A percentile compares a stretch with the other conserved stretches of the same genome.
These are phyloP conservation scores for Oryza punctata DNA, from an alignment of 176 grass and related monocot genomes.

Conservation along the genomic window DNA sequence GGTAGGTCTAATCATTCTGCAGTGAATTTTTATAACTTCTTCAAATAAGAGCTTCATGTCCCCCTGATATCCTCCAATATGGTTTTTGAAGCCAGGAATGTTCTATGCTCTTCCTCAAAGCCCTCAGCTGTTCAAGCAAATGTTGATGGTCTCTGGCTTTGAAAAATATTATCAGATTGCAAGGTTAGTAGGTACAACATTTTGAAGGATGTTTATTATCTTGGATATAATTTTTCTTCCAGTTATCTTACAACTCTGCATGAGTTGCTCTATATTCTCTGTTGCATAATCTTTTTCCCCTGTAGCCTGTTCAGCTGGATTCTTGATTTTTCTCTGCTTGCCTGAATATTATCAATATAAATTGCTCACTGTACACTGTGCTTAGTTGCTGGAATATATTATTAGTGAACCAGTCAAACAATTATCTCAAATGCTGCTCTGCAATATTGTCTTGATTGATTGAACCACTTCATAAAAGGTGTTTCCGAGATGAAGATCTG, in stretches of 20 bases:
- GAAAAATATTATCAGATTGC: conserved; percentile 99
- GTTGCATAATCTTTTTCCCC: not conserved
- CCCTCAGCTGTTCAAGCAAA: conserved; percentile 99
- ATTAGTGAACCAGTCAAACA: conserved; percentile 19
- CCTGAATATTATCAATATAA: conserved; percentile 5
- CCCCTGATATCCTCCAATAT: conserved; percentile 46
- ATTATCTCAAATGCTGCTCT: conserved; percentile 7
- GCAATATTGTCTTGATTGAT: conserved; percentile 10
- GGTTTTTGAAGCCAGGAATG: conserved; percentile 95
- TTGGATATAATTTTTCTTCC: conserved; percentile 18
- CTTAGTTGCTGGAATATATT: conserved; percentile 17
- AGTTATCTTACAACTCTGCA: conserved; percentile 17
- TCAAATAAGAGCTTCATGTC: conserved; percentile 6
- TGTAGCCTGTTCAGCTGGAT: not conserved
- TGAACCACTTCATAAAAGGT: conserved; percentile 54
- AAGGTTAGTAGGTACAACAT: conserved; percentile 50
- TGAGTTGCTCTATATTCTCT: not conserved
- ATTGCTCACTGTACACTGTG: not conserved
- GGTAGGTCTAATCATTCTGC: not conserved
- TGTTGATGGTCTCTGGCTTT: conserved; percentile 97
- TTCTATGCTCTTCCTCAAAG: conserved; percentile 99
- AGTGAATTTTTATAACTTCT: conserved; percentile 5
- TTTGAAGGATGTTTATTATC: conserved; percentile 24
- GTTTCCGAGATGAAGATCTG: conserved; percentile 98
- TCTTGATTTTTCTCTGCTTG: not conserved